phyloP scores from a whole-genome alignment of 345 rosid species.

The Lagerstroemia speciosa region DNA sequence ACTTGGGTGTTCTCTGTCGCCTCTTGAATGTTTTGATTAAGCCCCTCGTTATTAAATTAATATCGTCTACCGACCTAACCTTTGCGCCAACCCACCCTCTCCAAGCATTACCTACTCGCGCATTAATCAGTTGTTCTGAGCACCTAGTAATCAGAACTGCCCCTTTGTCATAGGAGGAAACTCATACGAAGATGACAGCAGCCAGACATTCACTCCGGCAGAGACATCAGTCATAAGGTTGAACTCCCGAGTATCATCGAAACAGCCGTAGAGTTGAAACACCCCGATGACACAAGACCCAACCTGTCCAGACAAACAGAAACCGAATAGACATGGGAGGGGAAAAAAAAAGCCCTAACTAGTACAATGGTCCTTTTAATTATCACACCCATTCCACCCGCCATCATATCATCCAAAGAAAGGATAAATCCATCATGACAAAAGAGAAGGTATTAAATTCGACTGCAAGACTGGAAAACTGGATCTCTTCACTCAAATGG shows the following conservation, averaged over 20 bases:
- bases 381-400: neutral
- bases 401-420: neutral
- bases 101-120: too few relatives aligned
- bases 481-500: slow-evolving; percentile 40
- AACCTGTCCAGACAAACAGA: neutral
- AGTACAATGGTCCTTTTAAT: neutral
- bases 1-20: too few relatives aligned
- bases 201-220: neutral
- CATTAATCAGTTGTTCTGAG: too few relatives aligned
- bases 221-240: neutral
- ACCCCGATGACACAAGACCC: neutral
- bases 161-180: too few relatives aligned
- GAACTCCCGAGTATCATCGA: neutral
- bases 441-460: neutral
- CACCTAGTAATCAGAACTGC: too few relatives aligned
- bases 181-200: too few relatives aligned
- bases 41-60: too few relatives aligned
- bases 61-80: too few relatives aligned
- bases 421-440: neutral
- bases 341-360: neutral
- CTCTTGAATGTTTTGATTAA: too few relatives aligned
- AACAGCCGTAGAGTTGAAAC: neutral
- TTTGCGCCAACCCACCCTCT: too few relatives aligned
- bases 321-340: neutral
- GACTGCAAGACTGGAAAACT: neutral